Base-by-base conservation (phyloP, 306 rosid species). In the Quercus berberidifolia region DNA sequence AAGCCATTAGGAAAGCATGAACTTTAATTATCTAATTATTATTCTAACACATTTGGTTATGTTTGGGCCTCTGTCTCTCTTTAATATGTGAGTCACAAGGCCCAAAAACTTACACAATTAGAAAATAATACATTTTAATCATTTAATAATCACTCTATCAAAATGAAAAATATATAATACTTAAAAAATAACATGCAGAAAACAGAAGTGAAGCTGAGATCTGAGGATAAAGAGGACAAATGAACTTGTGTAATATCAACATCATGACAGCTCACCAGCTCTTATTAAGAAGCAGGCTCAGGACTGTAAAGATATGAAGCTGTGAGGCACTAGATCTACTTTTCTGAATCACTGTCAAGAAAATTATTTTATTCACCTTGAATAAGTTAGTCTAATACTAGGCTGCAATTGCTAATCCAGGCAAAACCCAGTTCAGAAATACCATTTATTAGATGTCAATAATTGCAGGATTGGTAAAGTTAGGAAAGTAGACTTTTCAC, bases 221-320 rank as follows among this genome's bases (percentile, higher is more conserved):
- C 81, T 75, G 56, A 70, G 75, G 74, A 28, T 26, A 54, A 31
- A 86, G 76, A 59, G 68, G 76, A 75, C 83, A 82, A 76, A 25
- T 30, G 69, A 9, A 41, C 55, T 52, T n/a, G 41, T 49, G 84
- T 28, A n/a, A 69, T 77, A 78, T 81, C 85, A 65, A 11, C 77
- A 62, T 86, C 86, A 57, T 85, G 80, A 74, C 86, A 90, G 79
- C 90, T 80, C 77, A 78, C 46, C 57, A 64, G 46, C 28, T 70
- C 55, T 20, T 64, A 71, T 63, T 71, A 17, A 55, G 11, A 41
- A 8, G 12, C 46, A 41, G 46, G 46, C 46, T 8, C 46, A 41
- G 46, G 46, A 41, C 0, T 41, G 46, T 41, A 19, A 68, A 33
- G 72, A 4, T 68, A n/a, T 2, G 54, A 43, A 52, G 7, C 9